These are phyloP conservation scores for Gymnopilus junonius DNA, from an alignment of 768 basidiomycete genomes.

Conservation along the genomic window DNA sequence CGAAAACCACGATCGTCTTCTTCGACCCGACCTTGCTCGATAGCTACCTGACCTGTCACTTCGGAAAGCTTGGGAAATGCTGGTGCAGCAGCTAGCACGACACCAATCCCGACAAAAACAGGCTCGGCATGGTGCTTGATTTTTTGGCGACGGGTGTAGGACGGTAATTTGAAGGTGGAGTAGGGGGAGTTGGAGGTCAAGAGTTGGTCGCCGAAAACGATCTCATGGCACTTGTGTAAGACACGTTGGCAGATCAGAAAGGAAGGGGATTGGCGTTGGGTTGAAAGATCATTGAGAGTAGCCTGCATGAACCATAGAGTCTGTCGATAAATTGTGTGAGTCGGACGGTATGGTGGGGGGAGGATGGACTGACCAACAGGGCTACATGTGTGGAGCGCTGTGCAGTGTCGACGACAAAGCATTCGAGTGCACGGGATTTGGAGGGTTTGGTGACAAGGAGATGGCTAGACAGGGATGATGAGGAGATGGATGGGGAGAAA, in stretches of 20 bases:
- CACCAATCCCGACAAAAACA: conserved; percentile 82
- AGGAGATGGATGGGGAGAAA: conserved; percentile 17
- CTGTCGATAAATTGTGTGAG: conserved; percentile 17
- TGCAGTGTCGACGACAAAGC: conserved; percentile 87
- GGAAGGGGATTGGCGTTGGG: conserved; percentile 67
- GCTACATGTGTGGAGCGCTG: conserved; percentile 94
- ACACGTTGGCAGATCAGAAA: conserved; percentile 93
- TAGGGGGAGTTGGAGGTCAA: conserved; percentile 71
- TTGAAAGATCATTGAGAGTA: conserved; percentile 79
- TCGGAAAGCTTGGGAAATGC: conserved; percentile 77
- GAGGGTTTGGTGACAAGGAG: conserved; percentile 93
- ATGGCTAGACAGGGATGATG: conserved; percentile 59
- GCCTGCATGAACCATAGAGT: conserved; percentile 99
- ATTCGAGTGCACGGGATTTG: conserved; percentile 90
- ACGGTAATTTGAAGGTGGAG: conserved; percentile 54
- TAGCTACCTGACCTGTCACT: conserved; percentile 79
- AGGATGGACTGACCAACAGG: conserved; percentile 75
- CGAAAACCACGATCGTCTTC: conserved; percentile 56
- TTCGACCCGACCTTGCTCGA: conserved; percentile 87
- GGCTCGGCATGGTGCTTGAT: conserved; percentile 77
- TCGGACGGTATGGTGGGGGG: conserved; percentile 1
- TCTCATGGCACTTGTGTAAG: conserved; percentile 90
- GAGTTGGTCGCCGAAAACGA: conserved; percentile 91
- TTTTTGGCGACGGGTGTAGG: conserved; percentile 58
- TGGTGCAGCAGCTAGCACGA: conserved; percentile 76